A percentile compares a stretch with the other conserved stretches of the same genome.
phyloP scores from a whole-genome alignment of 73 alveolate genomes.

The Breviolum minutum region DNA sequence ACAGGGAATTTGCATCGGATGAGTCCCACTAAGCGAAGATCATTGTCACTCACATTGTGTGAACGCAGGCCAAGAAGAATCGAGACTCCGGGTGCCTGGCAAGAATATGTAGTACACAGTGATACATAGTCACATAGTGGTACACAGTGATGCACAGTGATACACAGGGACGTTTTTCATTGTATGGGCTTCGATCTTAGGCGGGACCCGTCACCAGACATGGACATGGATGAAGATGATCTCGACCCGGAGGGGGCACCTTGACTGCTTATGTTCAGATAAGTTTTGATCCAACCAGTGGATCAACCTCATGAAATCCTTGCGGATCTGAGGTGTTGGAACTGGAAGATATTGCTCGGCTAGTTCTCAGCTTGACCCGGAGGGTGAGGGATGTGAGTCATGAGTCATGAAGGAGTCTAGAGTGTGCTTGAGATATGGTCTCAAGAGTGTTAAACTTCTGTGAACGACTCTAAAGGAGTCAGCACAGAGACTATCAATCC shows the following conservation, averaged over 20 bases:
- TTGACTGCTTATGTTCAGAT: not conserved
- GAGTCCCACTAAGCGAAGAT: too few species aligned
- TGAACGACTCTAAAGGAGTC: conserved; percentile 35
- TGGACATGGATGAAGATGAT: not conserved
- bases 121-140: too few species aligned
- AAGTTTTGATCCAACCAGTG: not conserved
- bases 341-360: conserved; percentile 80
- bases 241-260: conserved; percentile 36
- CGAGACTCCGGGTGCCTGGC: not conserved
- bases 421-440: not conserved
- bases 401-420: conserved; percentile 9
- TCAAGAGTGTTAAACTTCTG: not conserved
- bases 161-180: too few species aligned
- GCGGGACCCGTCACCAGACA: conserved; percentile 1
- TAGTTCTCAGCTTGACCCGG: conserved; percentile 64
- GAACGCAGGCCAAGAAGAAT: conserved; percentile 34
- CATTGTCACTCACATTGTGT: too few species aligned
- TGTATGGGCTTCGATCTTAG: not conserved
- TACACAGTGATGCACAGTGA: too few species aligned
- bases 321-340: conserved; percentile 23
- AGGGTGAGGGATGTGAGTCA: conserved; percentile 9
- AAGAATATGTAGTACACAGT: too few species aligned
- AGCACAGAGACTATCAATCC: not conserved
- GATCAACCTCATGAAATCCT: too few species aligned
- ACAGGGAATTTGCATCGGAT: too few species aligned